phyloP scores from a whole-genome alignment of 176 grass and related monocot species.

The Thalia dealbata region DNA sequence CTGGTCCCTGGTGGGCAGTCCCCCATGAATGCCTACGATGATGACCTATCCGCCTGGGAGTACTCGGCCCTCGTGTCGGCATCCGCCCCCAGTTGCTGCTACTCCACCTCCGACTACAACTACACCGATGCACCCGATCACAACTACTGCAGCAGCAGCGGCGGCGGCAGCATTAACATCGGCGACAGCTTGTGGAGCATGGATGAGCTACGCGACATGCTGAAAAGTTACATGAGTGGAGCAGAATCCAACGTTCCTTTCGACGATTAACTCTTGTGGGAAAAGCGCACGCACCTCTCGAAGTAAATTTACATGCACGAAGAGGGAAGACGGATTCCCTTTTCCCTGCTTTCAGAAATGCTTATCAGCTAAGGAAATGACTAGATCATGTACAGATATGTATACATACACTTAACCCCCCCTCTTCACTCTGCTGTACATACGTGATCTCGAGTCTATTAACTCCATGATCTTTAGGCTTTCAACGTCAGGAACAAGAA shows the following conservation, averaged over 20 bases:
- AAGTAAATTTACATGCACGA: no score
- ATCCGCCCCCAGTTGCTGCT: neutral
- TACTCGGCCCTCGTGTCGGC: neutral
- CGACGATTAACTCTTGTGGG: neutral
- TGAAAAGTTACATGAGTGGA: slow-evolving; percentile 7
- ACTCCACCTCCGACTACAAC: neutral
- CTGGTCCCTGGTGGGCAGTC: neutral
- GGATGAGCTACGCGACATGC: slow-evolving; percentile 2
- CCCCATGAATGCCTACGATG: neutral
- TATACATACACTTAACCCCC: no score
- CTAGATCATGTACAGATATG: no score
- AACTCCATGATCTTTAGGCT: no score
- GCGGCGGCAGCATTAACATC: neutral
- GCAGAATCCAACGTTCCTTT: slow-evolving; percentile 1
- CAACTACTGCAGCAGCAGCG: neutral
- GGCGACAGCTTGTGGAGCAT: neutral
- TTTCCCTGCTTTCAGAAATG: no score
- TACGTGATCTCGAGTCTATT: no score
- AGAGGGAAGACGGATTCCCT: no score
- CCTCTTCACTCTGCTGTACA: no score
- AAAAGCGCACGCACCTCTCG: no score
- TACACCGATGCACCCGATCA: neutral
- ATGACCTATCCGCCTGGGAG: neutral
- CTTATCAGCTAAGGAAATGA: no score
- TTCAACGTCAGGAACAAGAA: no score